Percentiles rank a stretch among this genome's conserved stretches.
Evolutionary conservation across 1,284 basidiomycete species (phyloP).

Genomic region (Cutaneotrichosporon sp.): DNA sequence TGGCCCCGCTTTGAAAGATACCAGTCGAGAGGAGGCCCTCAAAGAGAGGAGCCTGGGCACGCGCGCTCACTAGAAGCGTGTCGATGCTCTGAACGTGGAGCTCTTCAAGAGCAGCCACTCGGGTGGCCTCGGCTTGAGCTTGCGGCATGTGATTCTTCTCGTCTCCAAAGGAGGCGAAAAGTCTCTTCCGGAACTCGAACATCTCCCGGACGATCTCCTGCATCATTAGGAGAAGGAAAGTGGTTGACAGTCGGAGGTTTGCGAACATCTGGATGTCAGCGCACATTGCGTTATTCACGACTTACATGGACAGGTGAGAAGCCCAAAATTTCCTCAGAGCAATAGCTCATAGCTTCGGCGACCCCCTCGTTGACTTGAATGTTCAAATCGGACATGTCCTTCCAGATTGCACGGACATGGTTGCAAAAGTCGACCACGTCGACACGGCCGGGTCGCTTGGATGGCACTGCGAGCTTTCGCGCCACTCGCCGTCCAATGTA

Average conservation of each 20-base stretch:
- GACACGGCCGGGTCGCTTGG: conserved; percentile 21
- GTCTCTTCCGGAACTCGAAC: conserved; percentile 25
- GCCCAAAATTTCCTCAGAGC: conserved; percentile 19
- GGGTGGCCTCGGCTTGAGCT: neutral
- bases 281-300: neutral
- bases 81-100: conserved; percentile 31
- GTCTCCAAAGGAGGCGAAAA: conserved; percentile 20
- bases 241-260: conserved; percentile 15
- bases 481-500: conserved; percentile 22
- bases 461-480: conserved; percentile 17
- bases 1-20: conserved; percentile 10
- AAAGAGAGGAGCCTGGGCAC: conserved; percentile 8
- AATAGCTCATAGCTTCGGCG: conserved; percentile 12
- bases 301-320: conserved; percentile 37
- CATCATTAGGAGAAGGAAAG: conserved; percentile 29
- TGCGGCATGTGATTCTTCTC: neutral
- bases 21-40: neutral
- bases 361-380: conserved; percentile 11
- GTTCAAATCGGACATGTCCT: conserved; percentile 16
- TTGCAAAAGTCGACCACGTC: conserved; percentile 24
- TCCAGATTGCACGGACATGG: conserved; percentile 20
- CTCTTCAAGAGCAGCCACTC: conserved; percentile 22
- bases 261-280: conserved; percentile 8
- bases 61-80: conserved; percentile 19
- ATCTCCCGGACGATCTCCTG: conserved; percentile 28